Evolutionary conservation across 2,329 filamentous ascomycete genomes (phyloP).

Genomic region (Coleophoma eucalyptorum): DNA sequence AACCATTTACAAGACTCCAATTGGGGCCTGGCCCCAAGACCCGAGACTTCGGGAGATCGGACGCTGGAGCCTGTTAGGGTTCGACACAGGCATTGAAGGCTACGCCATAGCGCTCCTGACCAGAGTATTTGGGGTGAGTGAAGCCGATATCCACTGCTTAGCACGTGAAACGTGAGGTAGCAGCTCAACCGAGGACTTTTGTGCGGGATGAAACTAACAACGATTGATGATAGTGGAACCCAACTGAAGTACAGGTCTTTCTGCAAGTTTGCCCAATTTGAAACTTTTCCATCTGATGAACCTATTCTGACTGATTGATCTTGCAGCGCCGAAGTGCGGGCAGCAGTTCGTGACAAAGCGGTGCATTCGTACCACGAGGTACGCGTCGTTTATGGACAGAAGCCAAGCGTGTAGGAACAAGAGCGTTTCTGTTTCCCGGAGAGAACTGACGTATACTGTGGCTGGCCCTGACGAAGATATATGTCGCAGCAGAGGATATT

Average conservation of each 20-base stretch:
- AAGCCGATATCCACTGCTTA: too few relatives aligned
- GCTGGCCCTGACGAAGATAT: too few relatives aligned
- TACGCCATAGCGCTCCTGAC: slow-evolving; percentile 20
- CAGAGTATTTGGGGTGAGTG: slow-evolving; percentile 20
- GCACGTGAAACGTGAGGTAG: background rate
- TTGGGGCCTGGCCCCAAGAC: slow-evolving; percentile 29
- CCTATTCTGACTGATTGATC: slow-evolving; percentile 2
- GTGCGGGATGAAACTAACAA: slow-evolving; percentile 8
- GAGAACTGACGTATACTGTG: too few relatives aligned
- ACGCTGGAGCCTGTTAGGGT: slow-evolving; percentile 16
- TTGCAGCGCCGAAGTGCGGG: slow-evolving; percentile 15
- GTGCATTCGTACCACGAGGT: slow-evolving; percentile 19
- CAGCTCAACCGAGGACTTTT: background rate
- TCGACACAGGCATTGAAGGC: slow-evolving; percentile 20
- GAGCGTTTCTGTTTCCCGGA: too few relatives aligned
- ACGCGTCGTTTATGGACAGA: slow-evolving; percentile 16
- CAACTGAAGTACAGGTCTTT: slow-evolving; percentile 18
- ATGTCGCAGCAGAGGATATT: too few relatives aligned
- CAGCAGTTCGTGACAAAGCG: slow-evolving; percentile 8
- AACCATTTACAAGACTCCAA: slow-evolving; percentile 22
- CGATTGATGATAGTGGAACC: slow-evolving; percentile 12
- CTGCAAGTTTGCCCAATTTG: slow-evolving; percentile 10
- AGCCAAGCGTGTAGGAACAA: slow-evolving; percentile 2
- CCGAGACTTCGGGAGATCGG: slow-evolving; percentile 23
- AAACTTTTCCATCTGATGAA: background rate